phyloP scores from a whole-genome alignment of 2,329 filamentous ascomycete species.

The Geosmithia flava region DNA sequence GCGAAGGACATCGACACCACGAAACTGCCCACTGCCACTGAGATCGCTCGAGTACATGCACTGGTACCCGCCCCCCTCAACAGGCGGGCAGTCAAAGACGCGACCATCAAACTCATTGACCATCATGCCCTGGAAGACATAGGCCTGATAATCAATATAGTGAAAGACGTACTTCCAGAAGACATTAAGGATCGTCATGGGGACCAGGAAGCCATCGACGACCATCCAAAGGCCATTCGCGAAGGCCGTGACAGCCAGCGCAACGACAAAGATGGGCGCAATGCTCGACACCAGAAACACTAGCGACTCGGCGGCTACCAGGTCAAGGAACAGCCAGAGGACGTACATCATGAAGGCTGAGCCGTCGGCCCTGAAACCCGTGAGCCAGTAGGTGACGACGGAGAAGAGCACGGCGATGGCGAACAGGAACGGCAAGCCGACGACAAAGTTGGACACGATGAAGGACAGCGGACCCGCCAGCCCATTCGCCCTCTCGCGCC shows the following conservation, averaged over 20 bases:
- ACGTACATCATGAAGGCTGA: conserved; percentile 64
- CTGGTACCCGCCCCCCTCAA: conserved; percentile 32
- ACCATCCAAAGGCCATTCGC: conserved; percentile 87
- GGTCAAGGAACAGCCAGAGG: conserved; percentile 76
- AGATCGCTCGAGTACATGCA: conserved; percentile 62
- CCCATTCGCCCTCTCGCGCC: conserved; percentile 72
- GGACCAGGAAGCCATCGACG: conserved; percentile 72
- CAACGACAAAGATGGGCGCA: conserved; percentile 68
- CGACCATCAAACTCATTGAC: conserved; percentile 67
- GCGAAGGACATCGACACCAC: conserved; percentile 56
- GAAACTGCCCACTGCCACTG: conserved; percentile 53
- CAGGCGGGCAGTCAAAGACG: conserved; percentile 56
- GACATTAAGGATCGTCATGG: conserved; percentile 57
- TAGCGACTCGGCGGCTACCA: conserved; percentile 70
- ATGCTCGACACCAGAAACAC: conserved; percentile 65
- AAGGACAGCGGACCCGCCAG: conserved; percentile 65
- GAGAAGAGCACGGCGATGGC: conserved; percentile 67
- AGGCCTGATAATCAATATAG: conserved; percentile 79
- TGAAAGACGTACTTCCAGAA: conserved; percentile 85
- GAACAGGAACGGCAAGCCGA: conserved; percentile 73
- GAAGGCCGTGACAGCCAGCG: conserved; percentile 70
- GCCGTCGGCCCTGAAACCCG: conserved; percentile 56
- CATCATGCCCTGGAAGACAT: conserved; percentile 90
- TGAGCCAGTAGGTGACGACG: conserved; percentile 66
- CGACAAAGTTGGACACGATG: conserved; percentile 67